Percentiles rank a stretch among this genome's conserved stretches.
These are phyloP conservation scores for Crithidia thermophila DNA, from an alignment of 208 protist genomes.

Conservation along the genomic window DNA sequence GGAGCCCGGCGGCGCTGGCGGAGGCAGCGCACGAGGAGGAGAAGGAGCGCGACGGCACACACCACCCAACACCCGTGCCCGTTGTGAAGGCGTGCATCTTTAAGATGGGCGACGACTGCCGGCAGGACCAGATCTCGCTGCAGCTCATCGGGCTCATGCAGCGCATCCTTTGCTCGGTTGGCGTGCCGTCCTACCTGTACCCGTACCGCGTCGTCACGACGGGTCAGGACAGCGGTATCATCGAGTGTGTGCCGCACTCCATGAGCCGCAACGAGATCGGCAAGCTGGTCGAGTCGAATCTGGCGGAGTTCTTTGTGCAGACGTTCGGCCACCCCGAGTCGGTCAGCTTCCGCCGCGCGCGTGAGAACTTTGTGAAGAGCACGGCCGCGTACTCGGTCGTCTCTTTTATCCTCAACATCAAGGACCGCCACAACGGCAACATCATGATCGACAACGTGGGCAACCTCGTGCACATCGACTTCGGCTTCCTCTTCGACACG, in stretches of 20 bases:
- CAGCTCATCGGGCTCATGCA: constrained; percentile 92
- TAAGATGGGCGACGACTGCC: constrained; percentile 96
- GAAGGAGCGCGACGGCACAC: not conserved
- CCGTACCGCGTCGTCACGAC: constrained; percentile 94
- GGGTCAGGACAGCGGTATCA: constrained; percentile 86
- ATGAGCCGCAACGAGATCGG: constrained; percentile 92
- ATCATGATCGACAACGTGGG: constrained; percentile 93
- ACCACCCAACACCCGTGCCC: constrained; percentile 2
- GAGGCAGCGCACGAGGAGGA: constrained; percentile 31
- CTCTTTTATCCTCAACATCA: constrained; percentile 96
- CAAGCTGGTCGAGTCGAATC: constrained; percentile 86
- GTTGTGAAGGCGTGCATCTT: constrained; percentile 92
- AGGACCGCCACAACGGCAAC: constrained; percentile 96
- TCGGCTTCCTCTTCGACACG: constrained; percentile 97
- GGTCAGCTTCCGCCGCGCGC: constrained; percentile 79
- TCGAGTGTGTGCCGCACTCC: constrained; percentile 91
- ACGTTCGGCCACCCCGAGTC: constrained; percentile 91
- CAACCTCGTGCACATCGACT: constrained; percentile 98
- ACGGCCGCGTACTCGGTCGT: constrained; percentile 93
- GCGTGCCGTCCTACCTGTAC: constrained; percentile 88
- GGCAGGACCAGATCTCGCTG: constrained; percentile 94
- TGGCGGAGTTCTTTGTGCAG: constrained; percentile 92
- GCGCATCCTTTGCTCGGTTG: constrained; percentile 81
- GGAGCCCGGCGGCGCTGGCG: constrained; percentile 22
- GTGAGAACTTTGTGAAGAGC: constrained; percentile 93